A percentile compares a stretch with the other conserved stretches of the same genome.
phyloP scores from a whole-genome alignment of 2,329 filamentous ascomycete species.

The Microdochium bolleyi region DNA sequence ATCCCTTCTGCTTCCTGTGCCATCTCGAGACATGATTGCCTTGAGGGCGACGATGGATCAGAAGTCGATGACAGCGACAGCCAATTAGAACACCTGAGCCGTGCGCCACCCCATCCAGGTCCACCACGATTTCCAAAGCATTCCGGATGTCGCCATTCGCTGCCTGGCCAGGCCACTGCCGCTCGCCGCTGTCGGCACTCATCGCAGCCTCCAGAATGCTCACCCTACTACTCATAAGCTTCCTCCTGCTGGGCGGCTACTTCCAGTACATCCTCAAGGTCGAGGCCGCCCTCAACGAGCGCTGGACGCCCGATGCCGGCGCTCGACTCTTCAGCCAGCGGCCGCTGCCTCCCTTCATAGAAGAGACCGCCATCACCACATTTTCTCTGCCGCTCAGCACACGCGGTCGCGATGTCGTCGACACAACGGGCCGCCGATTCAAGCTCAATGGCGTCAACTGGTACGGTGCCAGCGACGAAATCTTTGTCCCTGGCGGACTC shows the following conservation, averaged over 20 bases:
- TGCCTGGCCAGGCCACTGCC: not conserved
- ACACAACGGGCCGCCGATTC: conserved; percentile 46
- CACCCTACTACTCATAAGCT: conserved; percentile 24
- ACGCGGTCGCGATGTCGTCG: conserved; percentile 51
- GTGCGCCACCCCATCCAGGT: not conserved
- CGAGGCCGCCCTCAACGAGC: conserved; percentile 32
- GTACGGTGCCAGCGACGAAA: conserved; percentile 63
- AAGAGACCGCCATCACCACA: conserved; percentile 31
- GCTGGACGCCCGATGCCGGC: conserved; percentile 41
- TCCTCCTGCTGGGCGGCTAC: conserved; percentile 28
- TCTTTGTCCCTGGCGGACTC: conserved; percentile 56
- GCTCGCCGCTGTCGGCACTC: not conserved
- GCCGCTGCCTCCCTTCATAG: conserved; percentile 35
- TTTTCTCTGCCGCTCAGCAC: conserved; percentile 53
- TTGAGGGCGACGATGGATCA: not conserved
- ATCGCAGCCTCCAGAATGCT: conserved; percentile 12
- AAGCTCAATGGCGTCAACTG: conserved; percentile 61
- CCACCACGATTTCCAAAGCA: not conserved
- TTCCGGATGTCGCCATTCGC: not conserved
- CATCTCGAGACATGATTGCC: not conserved
- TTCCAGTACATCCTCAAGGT: conserved; percentile 34
- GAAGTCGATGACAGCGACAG: not conserved
- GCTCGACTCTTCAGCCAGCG: conserved; percentile 37
- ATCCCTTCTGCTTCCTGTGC: not conserved
- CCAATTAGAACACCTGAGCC: not conserved